These are phyloP conservation scores for Omphalotus olearius DNA, from an alignment of 1,284 basidiomycete genomes.

Conservation along the genomic window DNA sequence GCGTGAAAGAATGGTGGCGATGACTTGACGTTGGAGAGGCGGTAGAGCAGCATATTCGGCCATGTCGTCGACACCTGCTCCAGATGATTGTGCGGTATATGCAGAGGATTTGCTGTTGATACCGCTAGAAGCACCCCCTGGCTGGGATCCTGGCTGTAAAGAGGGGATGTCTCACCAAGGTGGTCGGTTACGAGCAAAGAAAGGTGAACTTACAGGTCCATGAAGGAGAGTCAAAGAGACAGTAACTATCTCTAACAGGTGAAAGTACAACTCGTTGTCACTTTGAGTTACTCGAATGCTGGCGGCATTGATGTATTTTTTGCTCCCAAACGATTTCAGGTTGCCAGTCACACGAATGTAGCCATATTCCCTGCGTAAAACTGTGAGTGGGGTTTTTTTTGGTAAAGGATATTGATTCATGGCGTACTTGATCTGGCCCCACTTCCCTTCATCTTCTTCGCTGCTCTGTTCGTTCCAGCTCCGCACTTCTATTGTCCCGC, in stretches of 20 bases:
- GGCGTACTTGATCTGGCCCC: conserved; percentile 47
- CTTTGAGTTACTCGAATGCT: conserved; percentile 71
- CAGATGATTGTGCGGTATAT: conserved; percentile 25
- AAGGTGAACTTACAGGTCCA: conserved; percentile 26
- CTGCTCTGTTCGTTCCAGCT: conserved; percentile 80
- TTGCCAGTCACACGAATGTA: conserved; percentile 89
- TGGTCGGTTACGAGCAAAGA: neutral
- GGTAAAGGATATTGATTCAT: neutral
- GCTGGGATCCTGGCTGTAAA: no score
- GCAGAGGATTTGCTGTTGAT: conserved; percentile 4
- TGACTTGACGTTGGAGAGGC: conserved; percentile 58
- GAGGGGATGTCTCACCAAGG: no score
- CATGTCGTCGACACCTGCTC: conserved; percentile 9
- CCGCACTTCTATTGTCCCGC: conserved; percentile 83
- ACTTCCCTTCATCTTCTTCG: conserved; percentile 46
- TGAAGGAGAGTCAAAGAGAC: conserved; percentile 44
- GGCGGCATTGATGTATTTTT: conserved; percentile 77
- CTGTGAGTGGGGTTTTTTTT: neutral
- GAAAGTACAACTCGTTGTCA: conserved; percentile 82
- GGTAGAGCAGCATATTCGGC: conserved; percentile 52
- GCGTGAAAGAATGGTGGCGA: conserved; percentile 51
- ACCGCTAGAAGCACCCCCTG: no score
- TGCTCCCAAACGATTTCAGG: conserved; percentile 84
- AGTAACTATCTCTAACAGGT: conserved; percentile 54
- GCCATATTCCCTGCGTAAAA: conserved; percentile 56